phyloP scores from a whole-genome alignment of 805 yeast species.

The Schizosaccharomyces osmophilus region DNA sequence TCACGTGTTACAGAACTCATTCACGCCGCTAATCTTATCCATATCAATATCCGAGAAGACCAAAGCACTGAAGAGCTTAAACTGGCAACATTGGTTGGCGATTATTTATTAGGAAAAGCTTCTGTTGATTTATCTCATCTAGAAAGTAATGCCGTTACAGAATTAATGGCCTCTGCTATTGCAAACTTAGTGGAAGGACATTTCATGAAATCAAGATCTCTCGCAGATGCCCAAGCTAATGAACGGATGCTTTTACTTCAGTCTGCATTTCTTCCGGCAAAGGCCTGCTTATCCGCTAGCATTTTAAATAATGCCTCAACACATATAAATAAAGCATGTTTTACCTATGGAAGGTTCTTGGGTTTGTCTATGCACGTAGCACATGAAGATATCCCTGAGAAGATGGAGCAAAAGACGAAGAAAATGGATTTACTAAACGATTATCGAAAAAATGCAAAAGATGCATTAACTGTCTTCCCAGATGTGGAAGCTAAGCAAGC shows the following conservation, averaged over 20 bases:
- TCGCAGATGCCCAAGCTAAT: constrained; percentile 13
- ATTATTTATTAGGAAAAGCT: constrained; percentile 82
- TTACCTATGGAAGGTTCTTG: neutral
- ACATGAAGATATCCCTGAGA: neutral
- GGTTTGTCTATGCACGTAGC: neutral
- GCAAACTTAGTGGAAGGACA: constrained; percentile 96
- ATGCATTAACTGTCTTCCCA: neutral
- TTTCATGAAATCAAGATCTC: constrained; percentile 91
- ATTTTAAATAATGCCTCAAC: neutral
- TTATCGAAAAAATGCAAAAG: neutral
- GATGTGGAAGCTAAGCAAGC: neutral
- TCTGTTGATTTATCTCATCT: constrained; percentile 84
- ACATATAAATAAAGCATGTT: neutral
- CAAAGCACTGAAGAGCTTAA: constrained; percentile 45
- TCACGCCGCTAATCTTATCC: neutral
- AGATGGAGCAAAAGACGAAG: neutral
- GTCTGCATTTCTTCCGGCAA: neutral
- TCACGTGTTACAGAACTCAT: neutral
- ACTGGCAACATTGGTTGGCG: constrained; percentile 95
- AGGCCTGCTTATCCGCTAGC: constrained; percentile 1
- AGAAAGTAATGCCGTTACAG: constrained; percentile 88
- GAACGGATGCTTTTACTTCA: neutral
- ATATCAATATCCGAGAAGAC: neutral
- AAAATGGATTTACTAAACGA: neutral
- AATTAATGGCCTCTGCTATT: constrained; percentile 78